phyloP scores from a whole-genome alignment of 169 alveolate species.

The Sarcocystis neurona region DNA sequence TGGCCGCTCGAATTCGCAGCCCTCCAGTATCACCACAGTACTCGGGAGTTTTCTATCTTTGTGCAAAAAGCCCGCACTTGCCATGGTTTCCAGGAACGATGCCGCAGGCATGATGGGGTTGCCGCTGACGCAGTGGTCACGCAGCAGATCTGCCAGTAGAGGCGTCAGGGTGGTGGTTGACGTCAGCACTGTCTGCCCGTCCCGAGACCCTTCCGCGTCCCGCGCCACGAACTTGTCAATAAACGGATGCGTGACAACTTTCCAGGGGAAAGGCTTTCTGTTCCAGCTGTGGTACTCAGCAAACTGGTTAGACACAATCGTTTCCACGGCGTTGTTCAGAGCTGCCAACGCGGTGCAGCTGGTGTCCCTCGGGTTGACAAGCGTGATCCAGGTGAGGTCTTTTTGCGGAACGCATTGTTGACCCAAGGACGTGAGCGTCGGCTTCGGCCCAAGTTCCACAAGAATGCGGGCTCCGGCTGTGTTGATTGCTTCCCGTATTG shows the following conservation, averaged over 20 bases:
- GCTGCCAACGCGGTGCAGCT: background rate
- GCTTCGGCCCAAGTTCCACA: constrained; percentile 71
- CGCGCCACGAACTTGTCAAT: constrained; percentile 18
- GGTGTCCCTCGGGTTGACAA: constrained; percentile 31
- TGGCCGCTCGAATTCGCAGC: constrained; percentile 49
- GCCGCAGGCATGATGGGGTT: constrained; percentile 72
- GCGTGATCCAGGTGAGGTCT: constrained; percentile 39
- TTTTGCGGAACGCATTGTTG: constrained; percentile 50
- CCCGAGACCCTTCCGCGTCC: background rate
- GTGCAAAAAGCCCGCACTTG: constrained; percentile 59
- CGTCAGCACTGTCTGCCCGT: constrained; percentile 16
- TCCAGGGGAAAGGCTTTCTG: constrained; percentile 58
- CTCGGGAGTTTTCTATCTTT: constrained; percentile 36
- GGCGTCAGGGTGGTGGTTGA: constrained; percentile 30
- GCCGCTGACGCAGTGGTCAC: constrained; percentile 68
- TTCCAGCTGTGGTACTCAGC: constrained; percentile 50
- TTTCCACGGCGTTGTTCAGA: constrained; percentile 27
- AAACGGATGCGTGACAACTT: constrained; percentile 37
- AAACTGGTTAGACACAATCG: background rate
- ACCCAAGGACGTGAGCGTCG: constrained; percentile 65
- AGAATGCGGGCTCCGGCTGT: constrained; percentile 36
- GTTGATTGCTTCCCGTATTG: constrained; percentile 28
- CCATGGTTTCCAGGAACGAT: constrained; percentile 68
- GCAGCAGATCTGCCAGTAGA: constrained; percentile 43
- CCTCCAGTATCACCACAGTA: constrained; percentile 34